Conservation (phyloP, 768 basidiomycete species). For the Termitomyces sp. region DNA sequence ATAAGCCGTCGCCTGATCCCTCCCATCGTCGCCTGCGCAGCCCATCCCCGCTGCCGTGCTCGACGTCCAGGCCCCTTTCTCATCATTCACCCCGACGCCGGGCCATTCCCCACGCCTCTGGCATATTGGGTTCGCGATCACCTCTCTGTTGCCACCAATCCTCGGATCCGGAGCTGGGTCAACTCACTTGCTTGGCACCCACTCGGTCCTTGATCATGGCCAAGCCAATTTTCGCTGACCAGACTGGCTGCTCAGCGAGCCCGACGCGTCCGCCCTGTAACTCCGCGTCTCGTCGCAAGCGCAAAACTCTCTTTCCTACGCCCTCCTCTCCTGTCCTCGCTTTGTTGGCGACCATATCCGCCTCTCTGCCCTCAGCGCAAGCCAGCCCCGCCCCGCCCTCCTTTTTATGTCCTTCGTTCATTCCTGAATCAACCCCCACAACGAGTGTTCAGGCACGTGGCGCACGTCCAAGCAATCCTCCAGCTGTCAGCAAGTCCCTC, state of each 20-base stretch:
- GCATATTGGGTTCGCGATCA: not conserved
- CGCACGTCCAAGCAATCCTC: slow-evolving; percentile 6
- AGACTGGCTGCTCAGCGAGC: slow-evolving; percentile 17
- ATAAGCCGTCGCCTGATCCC: slow-evolving; percentile 8
- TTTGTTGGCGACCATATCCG: slow-evolving; percentile 49
- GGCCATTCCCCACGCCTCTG: slow-evolving; percentile 1
- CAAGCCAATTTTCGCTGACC: slow-evolving; percentile 41
- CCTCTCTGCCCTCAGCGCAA: slow-evolving; percentile 37
- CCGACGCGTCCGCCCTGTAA: slow-evolving; percentile 4
- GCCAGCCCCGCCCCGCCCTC: slow-evolving; percentile 49
- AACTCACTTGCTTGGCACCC: slow-evolving; percentile 34
- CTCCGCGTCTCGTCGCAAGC: slow-evolving; percentile 7
- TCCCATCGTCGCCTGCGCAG: slow-evolving; percentile 6
- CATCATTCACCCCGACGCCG: slow-evolving; percentile 16
- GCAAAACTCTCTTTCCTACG: slow-evolving; percentile 13
- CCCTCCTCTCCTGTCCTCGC: slow-evolving; percentile 52
- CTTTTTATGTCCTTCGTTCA: slow-evolving; percentile 55
- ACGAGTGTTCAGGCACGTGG: slow-evolving; percentile 1
- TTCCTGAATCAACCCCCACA: slow-evolving; percentile 10
- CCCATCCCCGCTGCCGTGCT: slow-evolving; percentile 12
- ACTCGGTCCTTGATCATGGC: slow-evolving; percentile 28
- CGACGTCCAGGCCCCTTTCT: slow-evolving; percentile 11
- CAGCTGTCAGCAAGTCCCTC: slow-evolving; percentile 5
- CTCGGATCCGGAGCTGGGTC: slow-evolving; percentile 10
- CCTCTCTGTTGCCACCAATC: not conserved